Evolutionary conservation across 2,329 filamentous ascomycete species (phyloP), one percentile per base, ranked within the genome.

Genomic region (Pyrenochaeta sp.): DNA sequence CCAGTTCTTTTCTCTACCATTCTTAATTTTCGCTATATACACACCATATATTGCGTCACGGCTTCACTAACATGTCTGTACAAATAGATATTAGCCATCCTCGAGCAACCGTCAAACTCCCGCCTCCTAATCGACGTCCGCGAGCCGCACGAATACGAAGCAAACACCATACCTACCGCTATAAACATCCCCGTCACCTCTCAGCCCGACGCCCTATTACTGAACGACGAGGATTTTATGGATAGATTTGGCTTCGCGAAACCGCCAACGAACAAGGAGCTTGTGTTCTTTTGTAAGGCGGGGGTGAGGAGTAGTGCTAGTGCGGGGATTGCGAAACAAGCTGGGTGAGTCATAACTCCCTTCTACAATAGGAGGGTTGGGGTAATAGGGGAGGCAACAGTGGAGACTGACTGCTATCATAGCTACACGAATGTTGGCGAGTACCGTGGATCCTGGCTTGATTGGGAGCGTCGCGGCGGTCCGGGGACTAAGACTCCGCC

Each of bases 271-370:
- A 57, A 58, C 15, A 69, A 72, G 36, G 66, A 71, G 28, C 47
- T 74, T 4, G 62, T 98, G 3, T 95, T 98, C 72, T 98, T 97
- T 78, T 99, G 95, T 80, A 96, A 92, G 81, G 89, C 93, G 0
- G 95, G 95, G 2, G 91, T 98, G 63, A 84, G 95, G 73, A 92
- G 91, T 67, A 82, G 84, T 45, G 86, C 91, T 0, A 93, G 93
- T 6, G 93, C 93, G 6, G 84, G 85, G 64, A 78, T 97, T 76
- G 95, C 95, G 30, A 82, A 83, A 68, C 85, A 91, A 73, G 90
- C 88, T 2, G 94, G 94, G 54, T 98, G 90, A 84, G 79, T 90
- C 19, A 19, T 19, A 19, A 19, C 19, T 19, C 19, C 19, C 19
- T 19, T 1, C 19, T 19, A 19, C 0, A 86, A 46, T 45, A 39